phyloP scores from a whole-genome alignment of 169 alveolate species.

The Plasmodium inui region DNA sequence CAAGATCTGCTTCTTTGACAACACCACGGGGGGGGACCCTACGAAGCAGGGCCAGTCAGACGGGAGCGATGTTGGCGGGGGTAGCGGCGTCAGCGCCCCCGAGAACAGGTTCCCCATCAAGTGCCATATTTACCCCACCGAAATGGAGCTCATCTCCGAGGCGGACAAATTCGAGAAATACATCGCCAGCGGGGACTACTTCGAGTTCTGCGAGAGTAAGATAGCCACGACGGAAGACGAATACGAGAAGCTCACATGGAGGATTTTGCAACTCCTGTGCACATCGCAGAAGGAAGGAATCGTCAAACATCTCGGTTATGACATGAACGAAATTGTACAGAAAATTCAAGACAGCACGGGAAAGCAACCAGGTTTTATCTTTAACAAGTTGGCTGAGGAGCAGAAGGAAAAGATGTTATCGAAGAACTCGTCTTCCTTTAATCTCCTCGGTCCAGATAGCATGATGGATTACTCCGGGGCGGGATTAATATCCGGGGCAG shows the following conservation, averaged over 20 bases:
- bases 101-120: constrained; percentile 17
- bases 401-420: not conserved
- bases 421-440: not conserved
- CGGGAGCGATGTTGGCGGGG: not conserved
- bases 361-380: constrained; percentile 72
- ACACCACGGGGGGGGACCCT: not conserved
- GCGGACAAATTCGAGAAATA: constrained; percentile 71
- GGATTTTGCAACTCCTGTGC: constrained; percentile 45
- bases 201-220: constrained; percentile 59
- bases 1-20: constrained; percentile 53
- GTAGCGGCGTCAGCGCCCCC: not conserved
- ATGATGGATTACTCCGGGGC: not conserved
- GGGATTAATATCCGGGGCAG: not conserved
- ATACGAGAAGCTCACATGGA: constrained; percentile 72
- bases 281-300: constrained; percentile 58
- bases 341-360: constrained; percentile 20
- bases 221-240: constrained; percentile 54
- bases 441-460: not conserved
- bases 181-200: constrained; percentile 49
- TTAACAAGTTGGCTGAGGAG: constrained; percentile 1
- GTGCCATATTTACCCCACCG: constrained; percentile 54
- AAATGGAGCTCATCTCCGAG: constrained; percentile 58
- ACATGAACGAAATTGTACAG: constrained; percentile 25
- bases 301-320: constrained; percentile 65
- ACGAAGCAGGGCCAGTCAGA: not conserved